Evolutionary conservation across 148 eudicot species (phyloP).

Genomic region (Vaccinium myrtillus): DNA sequence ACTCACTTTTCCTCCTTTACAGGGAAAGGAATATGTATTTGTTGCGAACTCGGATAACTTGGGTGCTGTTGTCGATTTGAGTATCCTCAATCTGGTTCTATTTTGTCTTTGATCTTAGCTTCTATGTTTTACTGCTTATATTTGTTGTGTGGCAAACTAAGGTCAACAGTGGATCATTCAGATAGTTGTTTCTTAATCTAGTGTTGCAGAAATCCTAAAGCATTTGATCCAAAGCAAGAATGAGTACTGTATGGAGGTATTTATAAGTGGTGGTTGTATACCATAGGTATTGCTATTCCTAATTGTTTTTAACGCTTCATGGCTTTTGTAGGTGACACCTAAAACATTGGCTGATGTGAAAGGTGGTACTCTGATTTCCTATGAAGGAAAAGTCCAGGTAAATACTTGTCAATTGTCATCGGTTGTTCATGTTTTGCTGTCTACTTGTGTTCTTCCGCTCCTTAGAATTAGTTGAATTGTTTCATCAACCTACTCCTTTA

Average conservation of each 20-base stretch:
- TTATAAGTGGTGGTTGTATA: not conserved
- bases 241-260: conserved; percentile 99
- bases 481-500: not conserved
- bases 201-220: conserved; percentile 66
- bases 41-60: conserved; percentile 94
- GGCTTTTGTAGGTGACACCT: conserved; percentile 77
- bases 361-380: conserved; percentile 96
- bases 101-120: not conserved
- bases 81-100: conserved; percentile 65
- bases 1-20: conserved; percentile 12
- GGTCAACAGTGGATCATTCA: not conserved
- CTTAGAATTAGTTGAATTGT: not conserved
- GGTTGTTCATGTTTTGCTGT: not conserved
- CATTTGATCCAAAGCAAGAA: conserved; percentile 89
- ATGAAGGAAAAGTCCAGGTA: conserved; percentile 98
- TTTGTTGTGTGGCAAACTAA: not conserved
- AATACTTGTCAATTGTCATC: not conserved
- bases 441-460: not conserved
- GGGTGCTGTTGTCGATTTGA: conserved; percentile 96
- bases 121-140: not conserved
- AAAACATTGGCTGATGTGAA: conserved; percentile 99
- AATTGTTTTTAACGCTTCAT: conserved; percentile 11
- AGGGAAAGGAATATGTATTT: conserved; percentile 98
- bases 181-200: conserved; percentile 49
- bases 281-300: not conserved